phyloP scores from a whole-genome alignment of 805 yeast genomes.

The Danielia oregonensis region DNA sequence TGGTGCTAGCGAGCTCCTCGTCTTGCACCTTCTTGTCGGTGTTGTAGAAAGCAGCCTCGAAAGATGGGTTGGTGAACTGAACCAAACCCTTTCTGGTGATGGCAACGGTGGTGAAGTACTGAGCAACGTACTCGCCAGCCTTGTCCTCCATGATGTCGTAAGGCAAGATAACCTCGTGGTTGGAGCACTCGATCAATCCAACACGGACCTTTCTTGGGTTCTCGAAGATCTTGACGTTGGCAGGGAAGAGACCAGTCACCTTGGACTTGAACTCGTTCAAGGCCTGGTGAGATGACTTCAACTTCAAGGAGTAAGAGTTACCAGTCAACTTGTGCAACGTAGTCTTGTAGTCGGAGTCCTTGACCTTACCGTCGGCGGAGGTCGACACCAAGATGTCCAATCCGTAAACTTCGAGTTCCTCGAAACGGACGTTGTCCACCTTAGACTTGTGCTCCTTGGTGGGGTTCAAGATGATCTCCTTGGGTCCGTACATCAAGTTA shows the following conservation, averaged over 20 bases:
- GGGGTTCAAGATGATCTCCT: conserved; percentile 75
- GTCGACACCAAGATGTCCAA: conserved; percentile 67
- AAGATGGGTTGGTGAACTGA: conserved; percentile 55
- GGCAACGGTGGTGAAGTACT: conserved; percentile 72
- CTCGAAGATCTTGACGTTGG: conserved; percentile 58
- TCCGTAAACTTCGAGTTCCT: conserved; percentile 75
- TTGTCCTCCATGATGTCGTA: conserved; percentile 68
- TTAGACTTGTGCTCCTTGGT: conserved; percentile 59
- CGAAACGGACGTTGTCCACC: conserved; percentile 63
- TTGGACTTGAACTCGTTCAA: conserved; percentile 66
- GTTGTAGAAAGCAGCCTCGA: conserved; percentile 46
- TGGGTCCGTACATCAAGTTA: conserved; percentile 67
- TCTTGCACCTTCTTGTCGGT: conserved; percentile 54
- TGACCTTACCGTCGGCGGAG: conserved; percentile 63
- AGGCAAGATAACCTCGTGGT: conserved; percentile 62
- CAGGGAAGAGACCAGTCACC: conserved; percentile 61
- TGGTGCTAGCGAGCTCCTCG: conserved; percentile 35
- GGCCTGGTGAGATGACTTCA: conserved; percentile 65
- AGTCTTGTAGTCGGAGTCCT: conserved; percentile 55
- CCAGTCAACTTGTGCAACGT: conserved; percentile 72
- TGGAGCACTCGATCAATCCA: conserved; percentile 69
- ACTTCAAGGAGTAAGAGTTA: conserved; percentile 61
- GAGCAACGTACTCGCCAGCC: conserved; percentile 64
- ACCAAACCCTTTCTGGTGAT: conserved; percentile 70
- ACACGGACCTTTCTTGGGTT: conserved; percentile 70